These are phyloP conservation scores for Phytophthora rubi DNA, from an alignment of 352 stramenopile species.

Conservation along the genomic window DNA sequence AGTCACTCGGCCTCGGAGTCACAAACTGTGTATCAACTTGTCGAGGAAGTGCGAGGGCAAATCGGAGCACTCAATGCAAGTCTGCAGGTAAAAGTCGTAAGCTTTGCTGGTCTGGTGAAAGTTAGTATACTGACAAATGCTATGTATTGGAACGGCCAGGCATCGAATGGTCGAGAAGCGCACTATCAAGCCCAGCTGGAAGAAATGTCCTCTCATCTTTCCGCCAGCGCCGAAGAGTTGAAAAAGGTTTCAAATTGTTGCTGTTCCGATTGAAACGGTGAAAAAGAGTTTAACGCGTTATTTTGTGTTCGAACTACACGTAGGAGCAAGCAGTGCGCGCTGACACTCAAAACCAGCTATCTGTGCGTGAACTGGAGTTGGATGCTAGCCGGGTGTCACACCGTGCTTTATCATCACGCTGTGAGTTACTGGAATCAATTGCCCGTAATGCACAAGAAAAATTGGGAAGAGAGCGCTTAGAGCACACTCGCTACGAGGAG, in stretches of 20 bases:
- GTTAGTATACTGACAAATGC: not conserved
- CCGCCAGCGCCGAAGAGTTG: slow-evolving; percentile 27
- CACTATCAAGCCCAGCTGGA: slow-evolving; percentile 33
- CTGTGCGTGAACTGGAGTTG: slow-evolving; percentile 46
- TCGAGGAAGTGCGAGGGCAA: slow-evolving; percentile 36
- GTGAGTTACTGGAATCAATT: slow-evolving; percentile 66
- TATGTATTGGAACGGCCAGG: slow-evolving; percentile 11
- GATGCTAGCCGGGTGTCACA: slow-evolving; percentile 42
- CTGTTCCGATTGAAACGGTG: not conserved
- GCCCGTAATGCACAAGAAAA: slow-evolving; percentile 65
- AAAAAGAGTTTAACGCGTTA: slow-evolving; percentile 4
- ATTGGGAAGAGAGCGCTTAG: slow-evolving; percentile 53
- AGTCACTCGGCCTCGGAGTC: slow-evolving; percentile 26
- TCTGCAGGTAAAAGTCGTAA: slow-evolving; percentile 29
- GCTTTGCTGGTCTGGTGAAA: not conserved
- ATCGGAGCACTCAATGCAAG: slow-evolving; percentile 34
- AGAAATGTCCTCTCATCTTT: slow-evolving; percentile 22
- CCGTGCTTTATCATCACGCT: slow-evolving; percentile 47
- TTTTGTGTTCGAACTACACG: not conserved
- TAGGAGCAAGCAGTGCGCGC: slow-evolving; percentile 35
- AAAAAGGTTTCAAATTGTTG: slow-evolving; percentile 26
- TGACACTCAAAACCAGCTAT: slow-evolving; percentile 34
- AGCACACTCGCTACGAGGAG: slow-evolving; percentile 56
- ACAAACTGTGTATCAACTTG: slow-evolving; percentile 39
- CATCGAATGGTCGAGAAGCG: slow-evolving; percentile 31